Evolutionary conservation across 305 asterid genomes (phyloP).

Genomic region (Solanum hybrid): DNA sequence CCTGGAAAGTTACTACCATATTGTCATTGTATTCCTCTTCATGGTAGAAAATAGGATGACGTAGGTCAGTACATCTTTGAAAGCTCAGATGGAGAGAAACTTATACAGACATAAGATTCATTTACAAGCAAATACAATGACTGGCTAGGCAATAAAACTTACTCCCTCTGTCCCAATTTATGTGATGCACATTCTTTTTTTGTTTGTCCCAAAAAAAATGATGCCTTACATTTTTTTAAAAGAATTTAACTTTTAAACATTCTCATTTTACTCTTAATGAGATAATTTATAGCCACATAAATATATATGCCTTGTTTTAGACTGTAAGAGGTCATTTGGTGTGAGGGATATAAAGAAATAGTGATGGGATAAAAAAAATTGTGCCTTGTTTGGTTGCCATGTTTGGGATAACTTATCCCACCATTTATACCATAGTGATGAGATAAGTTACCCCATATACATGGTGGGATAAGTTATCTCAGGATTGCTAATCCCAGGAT

Average conservation of each 20-base stretch:
- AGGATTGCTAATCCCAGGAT: too few species aligned
- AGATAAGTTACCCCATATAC: too few species aligned
- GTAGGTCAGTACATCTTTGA: neutral
- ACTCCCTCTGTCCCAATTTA: neutral
- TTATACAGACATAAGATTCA: neutral
- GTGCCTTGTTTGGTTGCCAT: too few species aligned
- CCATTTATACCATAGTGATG: too few species aligned
- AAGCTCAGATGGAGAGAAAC: neutral
- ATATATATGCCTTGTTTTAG: neutral
- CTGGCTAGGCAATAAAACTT: neutral
- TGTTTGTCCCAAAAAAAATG: neutral
- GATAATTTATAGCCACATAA: neutral
- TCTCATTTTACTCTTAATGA: neutral
- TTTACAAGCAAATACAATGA: neutral
- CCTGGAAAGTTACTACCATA: neutral
- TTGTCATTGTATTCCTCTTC: neutral
- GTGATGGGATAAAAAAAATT: too few species aligned
- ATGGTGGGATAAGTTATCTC: too few species aligned
- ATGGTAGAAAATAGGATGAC: neutral
- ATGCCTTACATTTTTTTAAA: neutral
- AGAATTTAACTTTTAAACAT: neutral
- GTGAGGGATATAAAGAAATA: too few species aligned
- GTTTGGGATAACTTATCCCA: too few species aligned
- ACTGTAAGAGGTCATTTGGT: neutral
- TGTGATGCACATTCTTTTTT: neutral